Base-by-base conservation (phyloP, 768 basidiomycete species). In the Hydnum rufescens region DNA sequence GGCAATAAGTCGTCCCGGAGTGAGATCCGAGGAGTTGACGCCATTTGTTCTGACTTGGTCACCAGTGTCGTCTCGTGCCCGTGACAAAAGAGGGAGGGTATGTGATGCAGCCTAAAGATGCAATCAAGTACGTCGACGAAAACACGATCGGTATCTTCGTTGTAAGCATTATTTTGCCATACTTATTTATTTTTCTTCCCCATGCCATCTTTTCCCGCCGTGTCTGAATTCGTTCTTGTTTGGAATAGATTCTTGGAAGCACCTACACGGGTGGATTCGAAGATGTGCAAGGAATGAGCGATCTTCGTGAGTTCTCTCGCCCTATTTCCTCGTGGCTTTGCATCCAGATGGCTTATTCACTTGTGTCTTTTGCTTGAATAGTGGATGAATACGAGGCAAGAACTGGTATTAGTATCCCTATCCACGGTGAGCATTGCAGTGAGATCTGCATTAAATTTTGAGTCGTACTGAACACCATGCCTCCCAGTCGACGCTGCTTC, bases 251-350 rank as follows among this genome's bases (percentile, higher is more conserved):
- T 39, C 60, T 63, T 25, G 62, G 64, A 57, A 62, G 65, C 31
- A 74, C 71, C 25, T 72, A 70, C 57, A 75, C 74, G 4, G 74
- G 71, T n/a, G 69, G 69, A 58, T 76, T 71, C 59, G 90, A 93
- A 59, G 77, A 81, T 8, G 89, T 95, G 30, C 74, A 83, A 62
- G 83, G 80, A 62, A 84, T 95, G 77, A 70, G 81, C 1, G 77
- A 79, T 39, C 70, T 84, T 5, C 56, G 58, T 58, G 46, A 22
- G 58, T 53, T 32, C 28, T 34, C 18, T 32, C 51, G 23, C 8
- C 6, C 22, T 32, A 23, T 30, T 23, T 23, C 22, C 16, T n/a
- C 29, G n/a, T n/a, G n/a, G n/a, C n/a, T n/a, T n/a, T n/a, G n/a
- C n/a, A n/a, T n/a, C n/a, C n/a, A n/a, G n/a, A 19, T 5, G 19